These are phyloP conservation scores for Hypoxylon sp. DNA, from an alignment of 2,329 filamentous ascomycete genomes.

Conservation along the genomic window DNA sequence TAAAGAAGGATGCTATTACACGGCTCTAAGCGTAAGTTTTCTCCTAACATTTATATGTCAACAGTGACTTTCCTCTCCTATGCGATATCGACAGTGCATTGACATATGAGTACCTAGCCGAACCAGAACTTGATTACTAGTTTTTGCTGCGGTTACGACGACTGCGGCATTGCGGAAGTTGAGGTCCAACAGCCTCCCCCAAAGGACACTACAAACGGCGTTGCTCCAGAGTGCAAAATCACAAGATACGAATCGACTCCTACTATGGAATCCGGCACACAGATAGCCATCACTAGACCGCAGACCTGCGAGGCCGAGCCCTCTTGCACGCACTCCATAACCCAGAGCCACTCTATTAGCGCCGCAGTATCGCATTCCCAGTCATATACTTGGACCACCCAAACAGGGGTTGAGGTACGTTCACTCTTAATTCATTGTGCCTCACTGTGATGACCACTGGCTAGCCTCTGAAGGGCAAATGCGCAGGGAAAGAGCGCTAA, in stretches of 20 bases:
- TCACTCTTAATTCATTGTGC: background rate
- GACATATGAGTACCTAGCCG: slow-evolving; percentile 21
- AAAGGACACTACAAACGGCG: background rate
- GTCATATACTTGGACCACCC: slow-evolving; percentile 36
- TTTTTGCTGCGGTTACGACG: slow-evolving; percentile 38
- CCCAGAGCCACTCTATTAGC: slow-evolving; percentile 25
- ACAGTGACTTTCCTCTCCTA: no score
- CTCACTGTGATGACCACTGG: background rate
- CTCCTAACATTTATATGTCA: no score
- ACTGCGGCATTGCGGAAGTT: slow-evolving; percentile 34
- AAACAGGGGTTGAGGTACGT: slow-evolving; percentile 34
- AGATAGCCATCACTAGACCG: slow-evolving; percentile 37
- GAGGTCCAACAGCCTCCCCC: slow-evolving; percentile 15
- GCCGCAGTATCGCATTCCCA: slow-evolving; percentile 31
- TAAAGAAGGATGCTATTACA: slow-evolving; percentile 37
- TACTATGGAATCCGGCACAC: slow-evolving; percentile 24
- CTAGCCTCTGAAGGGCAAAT: background rate
- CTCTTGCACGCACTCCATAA: slow-evolving; percentile 36
- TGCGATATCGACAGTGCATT: slow-evolving; percentile 1
- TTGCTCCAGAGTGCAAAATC: slow-evolving; percentile 26
- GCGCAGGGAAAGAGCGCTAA: slow-evolving; percentile 14
- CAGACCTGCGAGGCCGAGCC: slow-evolving; percentile 38
- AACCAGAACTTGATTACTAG: slow-evolving; percentile 37
- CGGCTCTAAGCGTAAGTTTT: slow-evolving; percentile 31
- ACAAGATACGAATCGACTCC: slow-evolving; percentile 14